Conservation (phyloP, 2,329 filamentous ascomycete species). For the Fusarium camptoceras region DNA sequence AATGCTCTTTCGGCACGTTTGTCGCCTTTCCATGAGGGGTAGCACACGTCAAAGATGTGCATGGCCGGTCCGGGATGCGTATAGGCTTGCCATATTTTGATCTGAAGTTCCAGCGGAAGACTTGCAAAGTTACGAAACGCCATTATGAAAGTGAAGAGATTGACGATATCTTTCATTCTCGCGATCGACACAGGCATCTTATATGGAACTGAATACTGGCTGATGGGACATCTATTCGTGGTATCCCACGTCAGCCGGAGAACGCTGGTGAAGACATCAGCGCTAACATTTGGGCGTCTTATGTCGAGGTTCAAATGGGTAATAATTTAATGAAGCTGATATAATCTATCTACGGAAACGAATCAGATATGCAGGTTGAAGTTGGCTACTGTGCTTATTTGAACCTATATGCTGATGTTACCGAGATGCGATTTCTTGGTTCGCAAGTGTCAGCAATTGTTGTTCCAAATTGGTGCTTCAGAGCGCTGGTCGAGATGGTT, state of each 20-base stretch:
- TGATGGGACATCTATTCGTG: neutral
- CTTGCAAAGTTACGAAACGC: constrained; percentile 37
- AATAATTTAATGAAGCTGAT: neutral
- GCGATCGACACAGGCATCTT: neutral
- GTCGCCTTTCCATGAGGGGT: constrained; percentile 38
- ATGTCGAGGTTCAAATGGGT: neutral
- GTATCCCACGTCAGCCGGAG: constrained; percentile 14
- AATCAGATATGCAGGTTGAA: neutral
- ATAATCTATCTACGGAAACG: neutral
- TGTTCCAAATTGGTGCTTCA: neutral
- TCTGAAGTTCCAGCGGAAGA: constrained; percentile 43
- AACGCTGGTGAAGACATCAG: constrained; percentile 8
- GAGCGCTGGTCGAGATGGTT: neutral
- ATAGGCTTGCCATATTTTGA: constrained; percentile 42
- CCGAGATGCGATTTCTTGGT: neutral
- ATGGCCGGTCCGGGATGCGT: constrained; percentile 36
- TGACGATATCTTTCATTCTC: neutral
- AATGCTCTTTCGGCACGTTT: constrained; percentile 29
- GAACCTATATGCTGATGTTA: neutral
- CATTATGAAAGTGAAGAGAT: constrained; percentile 18
- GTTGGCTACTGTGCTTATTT: neutral
- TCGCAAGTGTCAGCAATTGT: neutral
- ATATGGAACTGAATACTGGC: neutral
- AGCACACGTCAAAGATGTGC: constrained; percentile 48
- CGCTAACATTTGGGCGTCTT: constrained; percentile 11